These are phyloP conservation scores for Kalmanozyma brasiliensis DNA, from an alignment of 1,284 basidiomycete genomes.

Conservation along the genomic window DNA sequence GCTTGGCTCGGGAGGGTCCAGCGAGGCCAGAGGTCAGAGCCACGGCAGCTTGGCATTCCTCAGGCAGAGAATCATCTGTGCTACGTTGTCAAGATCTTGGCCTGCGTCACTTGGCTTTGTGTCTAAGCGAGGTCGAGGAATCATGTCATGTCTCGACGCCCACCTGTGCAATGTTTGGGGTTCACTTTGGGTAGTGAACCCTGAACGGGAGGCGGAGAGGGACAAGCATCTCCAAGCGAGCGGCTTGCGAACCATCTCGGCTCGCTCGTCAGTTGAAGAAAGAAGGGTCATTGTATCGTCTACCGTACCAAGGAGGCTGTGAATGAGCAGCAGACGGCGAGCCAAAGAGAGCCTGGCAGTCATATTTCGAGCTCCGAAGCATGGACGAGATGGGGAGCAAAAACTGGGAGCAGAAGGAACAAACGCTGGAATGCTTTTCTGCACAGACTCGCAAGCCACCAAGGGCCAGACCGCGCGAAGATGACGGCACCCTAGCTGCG, in stretches of 20 bases:
- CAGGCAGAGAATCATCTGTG: too few species aligned
- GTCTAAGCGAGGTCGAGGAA: background rate
- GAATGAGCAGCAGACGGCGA: slow-evolving; percentile 2
- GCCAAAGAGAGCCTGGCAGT: slow-evolving; percentile 3
- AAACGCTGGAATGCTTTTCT: too few species aligned
- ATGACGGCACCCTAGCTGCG: too few species aligned
- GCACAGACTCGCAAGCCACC: too few species aligned
- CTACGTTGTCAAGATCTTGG: too few species aligned
- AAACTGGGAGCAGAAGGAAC: background rate
- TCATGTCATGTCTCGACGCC: slow-evolving; percentile 9
- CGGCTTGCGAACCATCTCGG: slow-evolving; percentile 24
- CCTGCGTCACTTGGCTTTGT: slow-evolving; percentile 6
- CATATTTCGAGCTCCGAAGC: slow-evolving; percentile 8
- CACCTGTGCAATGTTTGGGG: background rate
- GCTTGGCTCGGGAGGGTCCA: too few species aligned
- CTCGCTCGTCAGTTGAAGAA: slow-evolving; percentile 4
- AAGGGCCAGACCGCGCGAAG: too few species aligned
- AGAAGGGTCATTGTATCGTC: too few species aligned
- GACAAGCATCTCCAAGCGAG: slow-evolving; percentile 18
- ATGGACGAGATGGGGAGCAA: background rate
- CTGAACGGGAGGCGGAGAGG: background rate
- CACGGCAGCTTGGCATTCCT: background rate
- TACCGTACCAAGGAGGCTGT: too few species aligned
- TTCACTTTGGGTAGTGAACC: background rate
- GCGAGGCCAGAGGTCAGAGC: too few species aligned